phyloP scores from a whole-genome alignment of 73 alveolate species.

The Vitrella brassicaformis region DNA sequence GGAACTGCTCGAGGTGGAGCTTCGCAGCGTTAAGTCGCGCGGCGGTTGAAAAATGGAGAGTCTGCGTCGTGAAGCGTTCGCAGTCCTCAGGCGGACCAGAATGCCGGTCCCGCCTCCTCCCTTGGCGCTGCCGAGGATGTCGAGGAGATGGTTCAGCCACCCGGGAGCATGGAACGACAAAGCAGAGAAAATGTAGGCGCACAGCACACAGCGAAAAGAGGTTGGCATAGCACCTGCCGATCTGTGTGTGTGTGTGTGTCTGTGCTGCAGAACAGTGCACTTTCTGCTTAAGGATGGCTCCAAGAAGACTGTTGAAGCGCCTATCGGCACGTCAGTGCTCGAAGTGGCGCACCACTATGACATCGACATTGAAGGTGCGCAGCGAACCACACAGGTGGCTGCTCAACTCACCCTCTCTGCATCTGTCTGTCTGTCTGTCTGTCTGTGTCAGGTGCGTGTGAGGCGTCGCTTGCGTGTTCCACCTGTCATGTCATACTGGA shows the following conservation, averaged over 20 bases:
- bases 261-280: background rate
- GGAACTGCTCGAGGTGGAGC: too few relatives aligned
- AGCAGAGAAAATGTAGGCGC: background rate
- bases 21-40: too few relatives aligned
- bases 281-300: conserved; percentile 14
- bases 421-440: background rate
- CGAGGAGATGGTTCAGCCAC: too few relatives aligned
- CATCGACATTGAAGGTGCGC: conserved; percentile 43
- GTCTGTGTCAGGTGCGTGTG: conserved; percentile 56
- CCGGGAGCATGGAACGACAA: background rate
- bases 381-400: background rate
- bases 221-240: background rate
- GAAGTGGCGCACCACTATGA: conserved; percentile 57
- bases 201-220: background rate
- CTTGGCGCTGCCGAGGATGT: too few relatives aligned
- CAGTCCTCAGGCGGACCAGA: too few relatives aligned
- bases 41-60: too few relatives aligned
- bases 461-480: conserved; percentile 62
- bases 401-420: background rate
- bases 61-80: too few relatives aligned
- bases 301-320: conserved; percentile 43
- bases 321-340: conserved; percentile 46
- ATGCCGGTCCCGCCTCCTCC: too few relatives aligned
- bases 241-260: background rate
- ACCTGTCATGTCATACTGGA: conserved; percentile 66